phyloP scores from a whole-genome alignment of 1,284 basidiomycete genomes.

The Mycosarcoma mackinlayi region DNA sequence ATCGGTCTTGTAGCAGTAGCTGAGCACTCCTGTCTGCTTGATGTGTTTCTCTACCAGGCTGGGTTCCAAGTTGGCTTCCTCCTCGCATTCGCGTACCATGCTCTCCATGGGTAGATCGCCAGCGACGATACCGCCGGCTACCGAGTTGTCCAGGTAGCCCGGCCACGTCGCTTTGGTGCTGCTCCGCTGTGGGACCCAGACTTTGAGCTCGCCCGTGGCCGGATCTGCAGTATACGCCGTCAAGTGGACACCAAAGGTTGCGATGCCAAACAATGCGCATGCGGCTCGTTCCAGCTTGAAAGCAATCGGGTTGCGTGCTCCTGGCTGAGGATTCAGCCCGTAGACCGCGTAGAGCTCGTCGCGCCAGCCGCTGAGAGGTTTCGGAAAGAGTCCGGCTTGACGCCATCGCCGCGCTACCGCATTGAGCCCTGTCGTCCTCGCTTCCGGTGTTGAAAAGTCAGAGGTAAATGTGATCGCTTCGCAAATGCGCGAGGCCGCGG shows the following conservation, averaged over 20 bases:
- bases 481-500: conserved; percentile 13
- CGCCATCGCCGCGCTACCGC: conserved; percentile 51
- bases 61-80: conserved; percentile 84
- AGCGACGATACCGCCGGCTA: conserved; percentile 74
- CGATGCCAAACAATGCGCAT: conserved; percentile 85
- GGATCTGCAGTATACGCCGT: conserved; percentile 69
- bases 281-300: conserved; percentile 91
- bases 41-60: conserved; percentile 74
- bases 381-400: conserved; percentile 43
- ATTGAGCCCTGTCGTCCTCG: conserved; percentile 40
- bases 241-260: conserved; percentile 89
- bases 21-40: conserved; percentile 69
- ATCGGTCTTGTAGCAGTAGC: conserved; percentile 74
- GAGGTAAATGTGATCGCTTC: conserved; percentile 37
- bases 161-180: conserved; percentile 84
- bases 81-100: conserved; percentile 89
- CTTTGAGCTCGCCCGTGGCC: conserved; percentile 59
- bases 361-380: conserved; percentile 68
- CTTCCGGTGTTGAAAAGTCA: conserved; percentile 21
- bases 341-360: conserved; percentile 63
- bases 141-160: conserved; percentile 60
- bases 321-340: conserved; percentile 32
- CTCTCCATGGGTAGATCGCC: conserved; percentile 80
- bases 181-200: conserved; percentile 90
- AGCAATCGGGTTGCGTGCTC: conserved; percentile 70